Evolutionary conservation across 2,329 filamentous ascomycete species (phyloP), one percentile per base, ranked within the genome.

Genomic region (Arthrinium puccinioides): DNA sequence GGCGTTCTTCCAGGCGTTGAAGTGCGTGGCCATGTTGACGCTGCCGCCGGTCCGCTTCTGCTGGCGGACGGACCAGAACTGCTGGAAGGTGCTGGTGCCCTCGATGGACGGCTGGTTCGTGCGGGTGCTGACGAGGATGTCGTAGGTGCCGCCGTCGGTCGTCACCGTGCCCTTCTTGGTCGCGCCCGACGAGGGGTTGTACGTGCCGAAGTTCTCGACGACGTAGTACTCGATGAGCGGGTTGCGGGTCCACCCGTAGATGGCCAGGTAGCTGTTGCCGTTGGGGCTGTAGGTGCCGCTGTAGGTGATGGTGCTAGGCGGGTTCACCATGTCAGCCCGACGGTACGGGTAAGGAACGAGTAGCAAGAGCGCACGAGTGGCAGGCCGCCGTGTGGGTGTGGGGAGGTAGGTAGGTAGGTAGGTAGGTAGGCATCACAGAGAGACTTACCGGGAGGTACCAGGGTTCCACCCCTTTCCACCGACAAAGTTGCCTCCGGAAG

Each of bases 381-480:
- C 19, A 33, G 30, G 16, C 20, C n/a, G n/a, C 9, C 10, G 28
- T 15, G 11, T 15, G 13, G 19, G 13, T 16, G 13, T 6, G n/a
- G 4, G 9, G 9, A 6, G 13, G 11, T 5, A 8, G 2, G 3
- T 11, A 9, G 21, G 29, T 32, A 9, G 24, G 38, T 42, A 38
- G 32, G 42, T 39, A 13, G 13, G 24, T 21, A 41, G 32, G 10
- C 23, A 21, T 8, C 37, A 13, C 4, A 3, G 18, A 26, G 5
- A 29, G 21, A 15, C 34, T 43, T 38, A 44, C 44, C 40, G 43
- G 3, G 41, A 14, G 11, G 34, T 38, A 26, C 53, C 50, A 1
- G 50, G 48, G 36, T 60, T 65, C 68, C 67, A 72, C 20, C 69
- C 68, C 53, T 70, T 71, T 36, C 68, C 68, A 31, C 60, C 66